These are phyloP conservation scores for Ambrosia artemisiifolia DNA, from an alignment of 129 eudicot genomes.

Conservation along the genomic window DNA sequence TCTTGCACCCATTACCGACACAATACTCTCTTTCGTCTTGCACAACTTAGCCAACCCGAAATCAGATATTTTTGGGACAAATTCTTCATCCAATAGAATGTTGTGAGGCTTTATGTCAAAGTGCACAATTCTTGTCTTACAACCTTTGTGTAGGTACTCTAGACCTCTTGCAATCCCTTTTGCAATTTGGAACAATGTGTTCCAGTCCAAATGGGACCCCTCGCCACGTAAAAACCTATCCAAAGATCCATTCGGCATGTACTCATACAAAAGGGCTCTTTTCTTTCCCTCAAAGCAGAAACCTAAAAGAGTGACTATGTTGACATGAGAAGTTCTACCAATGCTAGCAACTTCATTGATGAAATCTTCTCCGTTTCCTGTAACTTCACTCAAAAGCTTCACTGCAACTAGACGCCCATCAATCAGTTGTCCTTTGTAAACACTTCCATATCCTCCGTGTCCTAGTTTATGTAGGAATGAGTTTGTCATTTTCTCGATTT, in stretches of 20 bases:
- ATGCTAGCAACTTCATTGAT: constrained; percentile 32
- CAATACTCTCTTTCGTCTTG: constrained; percentile 27
- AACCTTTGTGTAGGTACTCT: constrained; percentile 46
- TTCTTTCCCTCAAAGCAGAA: constrained; percentile 19
- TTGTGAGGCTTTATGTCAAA: constrained; percentile 55
- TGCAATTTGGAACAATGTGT: constrained; percentile 17
- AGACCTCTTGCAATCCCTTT: constrained; percentile 46
- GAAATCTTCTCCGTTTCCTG: constrained; percentile 27
- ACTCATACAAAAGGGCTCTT: constrained; percentile 18
- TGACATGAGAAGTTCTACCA: constrained; percentile 25
- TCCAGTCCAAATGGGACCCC: constrained; percentile 8
- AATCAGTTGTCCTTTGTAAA: constrained; percentile 22
- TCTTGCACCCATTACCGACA: constrained; percentile 32
- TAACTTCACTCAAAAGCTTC: constrained; percentile 7
- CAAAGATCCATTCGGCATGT: constrained; percentile 24
- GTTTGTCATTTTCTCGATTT: constrained; percentile 27
- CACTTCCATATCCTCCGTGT: constrained; percentile 18
- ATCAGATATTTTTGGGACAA: constrained; percentile 48
- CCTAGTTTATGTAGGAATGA: constrained; percentile 21
- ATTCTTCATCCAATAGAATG: constrained; percentile 42
- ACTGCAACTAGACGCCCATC: constrained; percentile 25
- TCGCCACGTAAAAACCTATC: constrained; percentile 20
- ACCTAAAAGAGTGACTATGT: constrained; percentile 25
- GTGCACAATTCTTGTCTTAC: constrained; percentile 47
- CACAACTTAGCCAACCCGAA: constrained; percentile 49